phyloP scores from a whole-genome alignment of 768 basidiomycete species.

The Xerocomellus chrysenteron region DNA sequence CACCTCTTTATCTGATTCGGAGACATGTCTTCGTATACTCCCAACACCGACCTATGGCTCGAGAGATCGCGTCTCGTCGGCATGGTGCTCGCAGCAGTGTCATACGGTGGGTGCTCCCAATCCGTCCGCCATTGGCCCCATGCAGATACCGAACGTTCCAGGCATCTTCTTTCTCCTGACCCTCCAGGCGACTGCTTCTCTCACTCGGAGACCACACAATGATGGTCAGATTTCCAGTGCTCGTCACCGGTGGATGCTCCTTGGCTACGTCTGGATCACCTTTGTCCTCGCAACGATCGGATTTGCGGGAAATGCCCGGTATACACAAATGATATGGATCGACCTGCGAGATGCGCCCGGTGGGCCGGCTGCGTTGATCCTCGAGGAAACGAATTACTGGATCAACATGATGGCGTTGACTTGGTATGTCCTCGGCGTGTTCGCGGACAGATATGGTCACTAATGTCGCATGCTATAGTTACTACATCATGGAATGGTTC shows the following conservation, averaged over 20 bases:
- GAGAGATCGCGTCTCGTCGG: conserved; percentile 28
- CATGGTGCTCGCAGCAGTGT: conserved; percentile 18
- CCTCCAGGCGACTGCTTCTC: conserved; percentile 12
- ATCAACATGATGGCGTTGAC: conserved; percentile 23
- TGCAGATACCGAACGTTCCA: not conserved
- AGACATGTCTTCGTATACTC: conserved; percentile 19
- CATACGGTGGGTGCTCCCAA: conserved; percentile 16
- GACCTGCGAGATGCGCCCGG: conserved; percentile 23
- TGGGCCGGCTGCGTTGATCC: conserved; percentile 15
- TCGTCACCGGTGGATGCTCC: conserved; percentile 6
- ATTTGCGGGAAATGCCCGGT: conserved; percentile 24
- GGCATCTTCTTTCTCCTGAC: conserved; percentile 25
- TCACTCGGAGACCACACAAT: conserved; percentile 2
- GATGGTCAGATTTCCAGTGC: not conserved
- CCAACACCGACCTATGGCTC: conserved; percentile 25
- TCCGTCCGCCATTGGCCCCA: not conserved
- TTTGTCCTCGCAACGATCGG: conserved; percentile 29
- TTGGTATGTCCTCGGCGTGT: conserved; percentile 10
- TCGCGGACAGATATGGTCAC: not conserved
- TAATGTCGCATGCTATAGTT: conserved; percentile 8
- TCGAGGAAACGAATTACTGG: conserved; percentile 10
- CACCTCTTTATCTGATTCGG: not conserved
- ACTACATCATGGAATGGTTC: conserved; percentile 31
- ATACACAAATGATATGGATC: conserved; percentile 34
- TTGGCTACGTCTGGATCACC: conserved; percentile 25